Evolutionary conservation across 495 filamentous ascomycete genomes (phyloP), one percentile per base, ranked within the genome.

Genomic region (Aspergillus sclerotiicarbonarius): DNA sequence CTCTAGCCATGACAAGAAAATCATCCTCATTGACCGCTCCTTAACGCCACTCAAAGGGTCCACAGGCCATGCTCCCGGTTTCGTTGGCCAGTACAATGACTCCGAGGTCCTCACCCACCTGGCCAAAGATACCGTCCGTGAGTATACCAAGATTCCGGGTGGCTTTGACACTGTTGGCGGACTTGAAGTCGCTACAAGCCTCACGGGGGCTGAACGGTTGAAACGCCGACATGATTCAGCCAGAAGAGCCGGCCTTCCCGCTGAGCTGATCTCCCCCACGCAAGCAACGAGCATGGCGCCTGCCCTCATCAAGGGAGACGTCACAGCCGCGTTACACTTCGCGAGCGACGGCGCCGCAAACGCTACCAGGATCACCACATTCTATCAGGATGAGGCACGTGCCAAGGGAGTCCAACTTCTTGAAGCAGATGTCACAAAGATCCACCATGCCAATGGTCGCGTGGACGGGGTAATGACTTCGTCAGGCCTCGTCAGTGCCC

Each of bases 51-150:
- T 62, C 10, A 49, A 61, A 30, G 69, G 69, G 15, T 72, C 71
- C 9, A 74, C 71, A 0, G 66, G 66, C 19, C 54, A 71, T 54
- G 69, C 71, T 7, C 71, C 71, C 4, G 71, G 69, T 3, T 74
- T 72, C 32, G 64, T 74, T n/a, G 71, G 69, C 37, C 71, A 74
- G 37, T 65, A 69, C 50, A 74, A 74, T 33, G 71, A 72, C 55
- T 74, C 71, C 8, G 48, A 63, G 0, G 64, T 68, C 4, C 47
- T 74, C 37, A 72, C 69, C 2, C 60, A 54, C 3, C 66, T 74
- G 6, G 67, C 71, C 1, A 65, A 68, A 35, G 69, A 72, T 6
- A 71, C 61, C 5, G 69, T 72, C 6, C 61, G 57, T 1, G 69
- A 71, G 31, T 72, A 74, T 52, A 35, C 58, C 31, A 58, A 63